Evolutionary conservation across 495 filamentous ascomycete species (phyloP), one percentile per base, ranked within the genome.

Genomic region (Halenospora varia): DNA sequence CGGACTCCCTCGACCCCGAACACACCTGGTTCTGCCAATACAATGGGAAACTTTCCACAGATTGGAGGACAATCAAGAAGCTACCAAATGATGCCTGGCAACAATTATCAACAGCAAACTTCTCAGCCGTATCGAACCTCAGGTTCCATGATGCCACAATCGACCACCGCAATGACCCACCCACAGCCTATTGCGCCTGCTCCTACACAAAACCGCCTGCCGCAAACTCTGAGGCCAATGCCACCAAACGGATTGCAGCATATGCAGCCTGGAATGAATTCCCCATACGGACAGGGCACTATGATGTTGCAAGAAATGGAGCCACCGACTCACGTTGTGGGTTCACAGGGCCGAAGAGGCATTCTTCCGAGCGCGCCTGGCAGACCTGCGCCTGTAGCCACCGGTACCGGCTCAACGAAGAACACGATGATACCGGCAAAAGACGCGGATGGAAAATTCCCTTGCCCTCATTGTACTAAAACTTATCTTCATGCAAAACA

Each of bases 401-500:
- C 75, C 11, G 80, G 77, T 3, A 78, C 80, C 10, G 81, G 84
- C n/a, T 75, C 82, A 26, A 83, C 87, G 1, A 95, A 92, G 73
- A 85, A 81, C 56, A 83, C 88, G 25, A 80, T 86, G 40, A 91
- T 93, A 35, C 92, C 93, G 11, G 83, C 86, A 63, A 97, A 97
- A 75, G 91, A 96, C 71, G 88, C 89, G 10, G 92, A 97, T 68
- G 92, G 92, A 56, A 97, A 97, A 78, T 98, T 91, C 68, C 92
- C 93, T 41, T 98, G 94, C 74, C 89, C 89, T 62, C 89, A 97
- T 73, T 98, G 94, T 72, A 94, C 87, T 66, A 98, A 97, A 77
- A 96, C 90, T 8, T 98, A 98, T 71, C 82, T 97, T 50, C 94
- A 98, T 72, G 88, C 91, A 26, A 98, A 98, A 77, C 94, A 98